These are phyloP conservation scores for Paradendryphiella salina DNA, from an alignment of 2,329 filamentous ascomycete genomes.

Conservation along the genomic window DNA sequence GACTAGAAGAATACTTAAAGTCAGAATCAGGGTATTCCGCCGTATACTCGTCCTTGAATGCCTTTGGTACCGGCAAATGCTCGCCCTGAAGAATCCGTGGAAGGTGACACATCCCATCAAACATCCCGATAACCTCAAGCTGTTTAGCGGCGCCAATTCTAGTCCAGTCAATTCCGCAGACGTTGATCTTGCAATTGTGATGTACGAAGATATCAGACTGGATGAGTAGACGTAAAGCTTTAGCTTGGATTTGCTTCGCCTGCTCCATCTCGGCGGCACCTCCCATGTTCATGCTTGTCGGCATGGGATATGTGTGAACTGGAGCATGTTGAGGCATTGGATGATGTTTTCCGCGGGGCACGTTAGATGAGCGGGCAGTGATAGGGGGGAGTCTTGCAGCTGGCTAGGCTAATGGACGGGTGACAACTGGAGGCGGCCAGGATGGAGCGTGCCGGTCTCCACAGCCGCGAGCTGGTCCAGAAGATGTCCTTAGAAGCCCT, in stretches of 20 bases:
- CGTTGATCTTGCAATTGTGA: slow-evolving; percentile 31
- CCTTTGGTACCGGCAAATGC: slow-evolving; percentile 33
- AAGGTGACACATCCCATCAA: slow-evolving; percentile 36
- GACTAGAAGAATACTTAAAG: slow-evolving; percentile 29
- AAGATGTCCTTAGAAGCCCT: slow-evolving; percentile 13
- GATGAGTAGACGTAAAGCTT: slow-evolving; percentile 35
- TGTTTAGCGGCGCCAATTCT: slow-evolving; percentile 33
- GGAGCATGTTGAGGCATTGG: not conserved
- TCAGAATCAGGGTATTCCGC: slow-evolving; percentile 21
- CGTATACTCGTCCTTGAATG: slow-evolving; percentile 29
- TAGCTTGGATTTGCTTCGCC: slow-evolving; percentile 27
- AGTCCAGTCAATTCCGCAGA: slow-evolving; percentile 30
- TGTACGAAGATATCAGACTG: slow-evolving; percentile 36
- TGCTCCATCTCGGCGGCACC: slow-evolving; percentile 32
- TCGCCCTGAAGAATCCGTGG: slow-evolving; percentile 32
- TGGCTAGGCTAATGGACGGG: not conserved
- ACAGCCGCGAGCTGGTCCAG: slow-evolving; percentile 1
- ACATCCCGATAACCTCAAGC: slow-evolving; percentile 20
- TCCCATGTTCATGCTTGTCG: slow-evolving; percentile 8
- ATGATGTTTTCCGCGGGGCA: not conserved
- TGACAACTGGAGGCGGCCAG: not conserved
- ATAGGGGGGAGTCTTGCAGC: too few relatives aligned
- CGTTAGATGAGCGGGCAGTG: not conserved
- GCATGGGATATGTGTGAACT: not conserved
- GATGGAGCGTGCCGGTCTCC: not conserved